Conservation (phyloP, 306 rosid genomes). For the Trifolium fragiferum region DNA sequence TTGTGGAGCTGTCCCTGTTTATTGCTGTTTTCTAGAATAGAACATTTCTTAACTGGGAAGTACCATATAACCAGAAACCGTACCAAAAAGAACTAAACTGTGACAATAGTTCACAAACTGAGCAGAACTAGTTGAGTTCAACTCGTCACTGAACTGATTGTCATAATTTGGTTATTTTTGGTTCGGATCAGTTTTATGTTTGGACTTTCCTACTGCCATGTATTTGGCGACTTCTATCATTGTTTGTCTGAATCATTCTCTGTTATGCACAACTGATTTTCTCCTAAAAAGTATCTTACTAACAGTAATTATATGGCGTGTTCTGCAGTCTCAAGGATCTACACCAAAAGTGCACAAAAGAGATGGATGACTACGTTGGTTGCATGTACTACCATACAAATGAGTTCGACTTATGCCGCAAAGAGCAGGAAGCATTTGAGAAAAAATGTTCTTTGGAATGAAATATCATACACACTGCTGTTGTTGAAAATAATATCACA, state of each 20-base stretch:
- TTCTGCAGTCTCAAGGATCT: slow-evolving; percentile 87
- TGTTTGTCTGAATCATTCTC: slow-evolving; percentile 11
- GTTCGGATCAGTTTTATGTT: neutral
- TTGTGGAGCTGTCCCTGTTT: slow-evolving; percentile 25
- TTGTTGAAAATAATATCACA: slow-evolving; percentile 53
- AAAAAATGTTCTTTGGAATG: slow-evolving; percentile 79
- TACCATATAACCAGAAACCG: neutral
- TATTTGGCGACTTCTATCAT: neutral
- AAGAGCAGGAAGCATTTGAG: slow-evolving; percentile 88
- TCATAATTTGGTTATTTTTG: neutral
- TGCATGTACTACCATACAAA: slow-evolving; percentile 97
- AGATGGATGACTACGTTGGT: slow-evolving; percentile 88
- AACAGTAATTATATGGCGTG: slow-evolving; percentile 23
- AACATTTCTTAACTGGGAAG: neutral
- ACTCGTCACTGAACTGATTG: neutral
- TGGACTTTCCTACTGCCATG: neutral
- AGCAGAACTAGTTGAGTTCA: neutral
- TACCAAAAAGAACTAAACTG: neutral
- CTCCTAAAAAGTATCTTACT: slow-evolving; percentile 3
- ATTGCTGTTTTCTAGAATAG: slow-evolving; percentile 9
- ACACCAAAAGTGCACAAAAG: slow-evolving; percentile 87
- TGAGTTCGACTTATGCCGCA: slow-evolving; percentile 94
- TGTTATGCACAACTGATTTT: neutral
- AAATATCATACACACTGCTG: slow-evolving; percentile 42
- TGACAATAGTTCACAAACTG: neutral